Base-by-base conservation (phyloP, 1,284 basidiomycete species). In the Schizopora paradoxa region DNA sequence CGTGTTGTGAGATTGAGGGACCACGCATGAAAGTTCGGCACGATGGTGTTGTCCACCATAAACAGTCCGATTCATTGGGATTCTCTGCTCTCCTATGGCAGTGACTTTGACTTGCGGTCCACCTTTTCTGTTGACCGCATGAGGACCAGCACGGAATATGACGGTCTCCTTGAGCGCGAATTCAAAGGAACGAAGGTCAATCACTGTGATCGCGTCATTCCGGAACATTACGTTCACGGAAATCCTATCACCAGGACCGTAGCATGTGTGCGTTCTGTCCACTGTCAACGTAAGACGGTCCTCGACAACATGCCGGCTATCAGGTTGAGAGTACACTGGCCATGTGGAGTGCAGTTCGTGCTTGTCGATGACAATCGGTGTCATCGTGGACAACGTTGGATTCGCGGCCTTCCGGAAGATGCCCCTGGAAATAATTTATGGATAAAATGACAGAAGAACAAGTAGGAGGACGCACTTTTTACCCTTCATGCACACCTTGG, bases 331-430 rank as follows among this genome's bases (percentile, higher is more conserved):
- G 61, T 92, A 93, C 34, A 91, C 73, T 0, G 90, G 90, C 91
- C 91, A 94, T 2, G 86, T 83, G 2, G 89, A 86, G 55, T 92
- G 89, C 6, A 92, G 66, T 52, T 93, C 91, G 58, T 93, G 88
- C 63, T 93, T 93, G 68, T 88, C 85, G 56, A 94, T 86, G 50
- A 82, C 77, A 41, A 94, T 81, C 4, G 72, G 66, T 32, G 86
- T 76, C 23, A 74, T 70, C 10, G 78, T 73, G 13, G 79, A 76
- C 34, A 77, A 64, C 67, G 51, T 74, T 63, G 28, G 77, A 68
- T 66, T 84, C 77, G 58, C 76, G 70, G 60, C 84, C 52, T 64
- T 81, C 37, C 86, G 85, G 54, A 93, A 74, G 58, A 90, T 79
- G 3, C 82, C 80, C 59, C 83, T 87, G 52, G 5, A 16, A 21